Conservation (phyloP, 257 asterid genomes). For the Ballota nigra region DNA sequence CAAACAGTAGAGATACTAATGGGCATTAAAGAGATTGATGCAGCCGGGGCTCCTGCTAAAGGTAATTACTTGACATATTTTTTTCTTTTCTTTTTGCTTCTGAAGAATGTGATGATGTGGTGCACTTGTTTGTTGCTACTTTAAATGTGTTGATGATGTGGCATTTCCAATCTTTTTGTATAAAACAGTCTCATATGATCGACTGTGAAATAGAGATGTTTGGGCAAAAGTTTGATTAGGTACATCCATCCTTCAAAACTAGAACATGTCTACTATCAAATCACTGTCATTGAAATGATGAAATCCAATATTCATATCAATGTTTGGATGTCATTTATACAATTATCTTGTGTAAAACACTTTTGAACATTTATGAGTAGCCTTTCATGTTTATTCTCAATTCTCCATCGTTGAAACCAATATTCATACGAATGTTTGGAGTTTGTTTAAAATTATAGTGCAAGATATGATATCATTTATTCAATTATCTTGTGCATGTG, state of each 20-base stretch:
- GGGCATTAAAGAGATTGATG: background rate
- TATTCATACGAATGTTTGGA: no score
- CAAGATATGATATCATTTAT: no score
- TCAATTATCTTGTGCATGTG: no score
- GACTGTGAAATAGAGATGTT: background rate
- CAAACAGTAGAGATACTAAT: background rate
- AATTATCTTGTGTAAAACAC: no score
- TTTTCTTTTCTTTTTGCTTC: background rate
- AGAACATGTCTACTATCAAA: background rate
- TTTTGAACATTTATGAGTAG: no score
- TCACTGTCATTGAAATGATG: background rate
- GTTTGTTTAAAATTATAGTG: no score
- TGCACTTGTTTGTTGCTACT: background rate
- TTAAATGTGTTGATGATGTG: no score
- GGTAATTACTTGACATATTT: background rate
- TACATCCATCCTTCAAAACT: background rate
- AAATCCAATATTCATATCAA: no score
- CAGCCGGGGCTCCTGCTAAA: background rate
- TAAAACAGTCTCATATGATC: background rate
- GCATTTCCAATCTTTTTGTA: background rate
- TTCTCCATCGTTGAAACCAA: no score
- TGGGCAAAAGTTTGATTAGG: background rate
- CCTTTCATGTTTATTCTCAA: no score
- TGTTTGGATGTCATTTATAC: no score
- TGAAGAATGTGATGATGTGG: background rate